Evolutionary conservation across 2,329 filamentous ascomycete genomes (phyloP), one percentile per base, ranked within the genome.

Genomic region (Aspergillus latus): DNA sequence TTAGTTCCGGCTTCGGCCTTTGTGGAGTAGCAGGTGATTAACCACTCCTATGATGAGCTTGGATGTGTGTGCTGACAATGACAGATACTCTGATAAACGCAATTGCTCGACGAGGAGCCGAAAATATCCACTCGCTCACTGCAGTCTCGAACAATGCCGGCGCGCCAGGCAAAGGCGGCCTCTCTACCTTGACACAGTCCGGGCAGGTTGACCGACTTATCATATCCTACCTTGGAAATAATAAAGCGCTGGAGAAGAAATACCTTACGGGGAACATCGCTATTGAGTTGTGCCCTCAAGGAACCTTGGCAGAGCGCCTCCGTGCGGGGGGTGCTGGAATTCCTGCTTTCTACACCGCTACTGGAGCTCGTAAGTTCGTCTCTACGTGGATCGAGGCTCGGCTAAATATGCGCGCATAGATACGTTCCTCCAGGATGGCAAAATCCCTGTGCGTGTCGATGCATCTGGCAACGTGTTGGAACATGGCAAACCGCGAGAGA

Each of bases 61-160:
- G 39, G 21, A 11, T 15, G 4, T 21, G 10, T 28, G 32, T 21
- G 30, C 13, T 40, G n/a, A 46, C 21, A 37, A 9, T 37, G 26
- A 13, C 70, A 80, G 88, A 91, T 68, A 91, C 89, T 0, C 75
- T 92, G 5, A 92, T 92, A 65, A 79, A 83, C 40, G 85, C 87
- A 13, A 82, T 93, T 39, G 80, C 84, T 54, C 77, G 78, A 16
- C 76, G 84, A 66, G 85, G 84, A 5, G 76, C 78, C 4, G 82
- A 86, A 4, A 78, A 73, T 49, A 70, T 81, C 44, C 78, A 76
- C 46, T 76, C 84, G 1, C 78, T 93, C 30, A 91, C 88, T 0
- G 88, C 88, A 16, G 87, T 92, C 1, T 92, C 88, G 49, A 93
- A 93, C 69, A 93, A 93, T 68, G 89, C 89, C 6, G 89, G 89